Evolutionary conservation across 345 rosid species (phyloP), one percentile per base, ranked within the genome.

Genomic region (Bruguiera gymnorhiza): DNA sequence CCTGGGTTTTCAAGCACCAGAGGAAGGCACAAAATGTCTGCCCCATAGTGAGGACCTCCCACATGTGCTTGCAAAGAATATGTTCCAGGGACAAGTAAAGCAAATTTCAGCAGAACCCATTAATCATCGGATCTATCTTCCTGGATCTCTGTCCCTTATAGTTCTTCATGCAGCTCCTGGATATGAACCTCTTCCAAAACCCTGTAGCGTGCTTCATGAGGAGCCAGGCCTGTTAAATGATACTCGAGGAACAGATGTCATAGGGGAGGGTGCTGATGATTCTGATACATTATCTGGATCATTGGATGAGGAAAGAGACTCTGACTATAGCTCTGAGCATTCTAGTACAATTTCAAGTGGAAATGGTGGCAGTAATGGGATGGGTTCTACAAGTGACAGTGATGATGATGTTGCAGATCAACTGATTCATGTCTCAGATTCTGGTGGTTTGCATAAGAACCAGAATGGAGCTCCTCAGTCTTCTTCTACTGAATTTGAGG

Each of bases 121-220:
- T 43, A 84, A 77, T 66, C 69, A 78, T 73, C 93, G 97, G 32
- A 84, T 87, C 76, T 92, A 90, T 83, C 97, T 95, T 60, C 99
- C 98, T 70, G 98, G 97, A 66, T 89, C 98, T 70, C 92, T 95
- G 70, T 95, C 99, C 4, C 97, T 90, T 75, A 87, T 95, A 65
- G 99, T 95, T 76, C 88, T 90, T 78, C 99, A 95, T 84, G 97
- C 97, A 21, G 99, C 99, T 68, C 99, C 99, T n/a, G 97, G 96
- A 37, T 95, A 95, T 77, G 97, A 92, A 81, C 90, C 99, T 80
- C 97, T 95, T 76, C 97, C 99, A 62, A 92, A 90, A 81, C 96
- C 99, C 56, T 84, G 96, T 73, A 86, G 86, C 78, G 72, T 85
- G 60, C 82, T 76, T 30, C 64, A 70, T 73, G 85, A 86, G 70